Evolutionary conservation across 1,139 yeast species (phyloP).

Genomic region (Pneumocystis jirovecii): DNA sequence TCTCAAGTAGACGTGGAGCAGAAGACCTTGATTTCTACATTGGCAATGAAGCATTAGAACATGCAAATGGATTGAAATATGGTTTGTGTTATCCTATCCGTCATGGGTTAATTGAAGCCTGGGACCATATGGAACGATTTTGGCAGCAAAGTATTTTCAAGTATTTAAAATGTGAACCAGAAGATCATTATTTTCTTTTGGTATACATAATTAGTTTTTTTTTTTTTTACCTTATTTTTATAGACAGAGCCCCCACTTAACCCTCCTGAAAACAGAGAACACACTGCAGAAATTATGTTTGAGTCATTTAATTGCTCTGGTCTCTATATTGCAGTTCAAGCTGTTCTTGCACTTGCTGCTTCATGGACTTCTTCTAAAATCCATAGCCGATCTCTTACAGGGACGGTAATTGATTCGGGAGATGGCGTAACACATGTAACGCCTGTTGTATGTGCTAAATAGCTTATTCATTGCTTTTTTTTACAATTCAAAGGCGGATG

Average conservation of each 20-base stretch:
- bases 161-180: constrained; percentile 94
- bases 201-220: neutral
- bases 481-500: constrained; percentile 49
- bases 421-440: constrained; percentile 97
- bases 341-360: constrained; percentile 94
- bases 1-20: constrained; percentile 69
- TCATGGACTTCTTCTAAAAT: constrained; percentile 97
- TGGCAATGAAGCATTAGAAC: constrained; percentile 86
- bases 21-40: constrained; percentile 90
- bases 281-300: constrained; percentile 96
- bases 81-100: constrained; percentile 82
- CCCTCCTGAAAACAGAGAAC: constrained; percentile 97
- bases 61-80: constrained; percentile 81
- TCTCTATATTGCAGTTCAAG: constrained; percentile 93
- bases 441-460: constrained; percentile 40
- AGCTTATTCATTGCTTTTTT: neutral
- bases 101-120: constrained; percentile 95
- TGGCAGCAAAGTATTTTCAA: constrained; percentile 97
- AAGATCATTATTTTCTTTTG: constrained; percentile 84
- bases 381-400: constrained; percentile 86
- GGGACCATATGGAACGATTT: constrained; percentile 99
- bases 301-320: constrained; percentile 98
- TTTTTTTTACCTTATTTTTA: neutral
- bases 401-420: constrained; percentile 95
- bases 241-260: constrained; percentile 92